These are phyloP conservation scores for Lachnellula arida DNA, from an alignment of 2,329 filamentous ascomycete species.

Conservation along the genomic window DNA sequence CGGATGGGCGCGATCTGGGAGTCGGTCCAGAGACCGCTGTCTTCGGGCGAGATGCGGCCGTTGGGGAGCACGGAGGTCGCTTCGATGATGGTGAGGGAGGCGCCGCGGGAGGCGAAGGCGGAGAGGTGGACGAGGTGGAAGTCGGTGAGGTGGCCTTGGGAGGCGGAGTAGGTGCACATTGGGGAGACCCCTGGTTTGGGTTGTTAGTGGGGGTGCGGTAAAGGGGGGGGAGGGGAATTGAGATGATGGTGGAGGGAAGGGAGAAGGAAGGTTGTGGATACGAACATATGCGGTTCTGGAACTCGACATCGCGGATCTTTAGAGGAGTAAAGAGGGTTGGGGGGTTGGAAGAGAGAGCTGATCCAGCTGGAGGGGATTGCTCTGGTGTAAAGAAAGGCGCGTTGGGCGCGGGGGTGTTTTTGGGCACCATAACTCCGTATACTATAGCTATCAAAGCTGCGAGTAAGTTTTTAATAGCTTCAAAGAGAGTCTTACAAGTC, in stretches of 20 bases:
- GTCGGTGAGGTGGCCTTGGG: conserved; percentile 29
- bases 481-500: not conserved
- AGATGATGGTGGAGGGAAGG: not conserved
- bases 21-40: conserved; percentile 34
- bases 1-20: conserved; percentile 34
- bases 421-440: conserved; percentile 3
- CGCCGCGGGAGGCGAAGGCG: conserved; percentile 31
- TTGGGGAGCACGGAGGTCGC: conserved; percentile 32
- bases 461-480: too few relatives aligned
- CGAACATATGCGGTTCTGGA: conserved; percentile 41
- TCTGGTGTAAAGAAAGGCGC: conserved; percentile 30
- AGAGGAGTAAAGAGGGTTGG: conserved; percentile 41
- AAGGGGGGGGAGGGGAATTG: not conserved
- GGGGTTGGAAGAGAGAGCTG: conserved; percentile 25
- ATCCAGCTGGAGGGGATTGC: conserved; percentile 28
- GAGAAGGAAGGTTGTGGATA: not conserved
- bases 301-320: conserved; percentile 38
- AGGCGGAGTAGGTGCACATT: conserved; percentile 40
- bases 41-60: conserved; percentile 32
- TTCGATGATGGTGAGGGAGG: conserved; percentile 33
- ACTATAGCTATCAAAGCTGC: not conserved
- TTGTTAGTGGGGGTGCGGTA: conserved; percentile 1
- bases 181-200: conserved; percentile 36
- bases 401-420: conserved; percentile 19
- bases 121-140: conserved; percentile 32